Evolutionary conservation across 306 rosid genomes (phyloP).

Genomic region (Gastrolobium bilobum): DNA sequence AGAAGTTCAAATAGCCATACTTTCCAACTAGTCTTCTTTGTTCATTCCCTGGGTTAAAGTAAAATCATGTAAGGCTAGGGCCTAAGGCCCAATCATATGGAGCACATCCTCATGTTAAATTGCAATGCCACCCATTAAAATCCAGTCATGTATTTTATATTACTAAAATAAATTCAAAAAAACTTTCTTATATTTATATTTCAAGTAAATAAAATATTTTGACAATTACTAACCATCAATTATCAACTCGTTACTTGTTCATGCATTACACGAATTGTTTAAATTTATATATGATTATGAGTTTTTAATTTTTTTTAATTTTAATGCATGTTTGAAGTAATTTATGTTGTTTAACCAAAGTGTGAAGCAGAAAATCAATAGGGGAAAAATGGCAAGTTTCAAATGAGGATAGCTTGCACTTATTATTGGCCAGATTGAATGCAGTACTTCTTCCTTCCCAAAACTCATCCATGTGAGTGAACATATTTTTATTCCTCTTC

Average conservation of each 20-base stretch:
- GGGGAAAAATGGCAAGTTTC: neutral
- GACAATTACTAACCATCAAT: no score
- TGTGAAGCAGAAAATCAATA: neutral
- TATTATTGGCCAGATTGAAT: no score
- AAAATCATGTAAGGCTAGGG: neutral
- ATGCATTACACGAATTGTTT: no score
- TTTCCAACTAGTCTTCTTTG: no score
- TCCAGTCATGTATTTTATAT: neutral
- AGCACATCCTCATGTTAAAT: neutral
- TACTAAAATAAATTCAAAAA: no score
- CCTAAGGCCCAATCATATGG: neutral
- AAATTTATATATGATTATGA: no score
- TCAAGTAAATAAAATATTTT: neutral
- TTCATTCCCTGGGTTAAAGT: no score
- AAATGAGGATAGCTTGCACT: neutral
- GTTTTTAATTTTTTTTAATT: no score
- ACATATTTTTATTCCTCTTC: slow-evolving; percentile 16
- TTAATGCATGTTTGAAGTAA: neutral
- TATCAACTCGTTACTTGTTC: no score
- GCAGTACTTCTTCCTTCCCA: slow-evolving; percentile 33
- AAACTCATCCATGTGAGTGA: slow-evolving; percentile 30
- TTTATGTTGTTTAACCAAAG: neutral
- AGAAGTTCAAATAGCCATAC: no score
- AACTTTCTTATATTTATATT: neutral
- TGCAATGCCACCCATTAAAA: neutral